Evolutionary conservation across 2,329 filamentous ascomycete genomes (phyloP).

Genomic region (Sclerotinia spermophila): DNA sequence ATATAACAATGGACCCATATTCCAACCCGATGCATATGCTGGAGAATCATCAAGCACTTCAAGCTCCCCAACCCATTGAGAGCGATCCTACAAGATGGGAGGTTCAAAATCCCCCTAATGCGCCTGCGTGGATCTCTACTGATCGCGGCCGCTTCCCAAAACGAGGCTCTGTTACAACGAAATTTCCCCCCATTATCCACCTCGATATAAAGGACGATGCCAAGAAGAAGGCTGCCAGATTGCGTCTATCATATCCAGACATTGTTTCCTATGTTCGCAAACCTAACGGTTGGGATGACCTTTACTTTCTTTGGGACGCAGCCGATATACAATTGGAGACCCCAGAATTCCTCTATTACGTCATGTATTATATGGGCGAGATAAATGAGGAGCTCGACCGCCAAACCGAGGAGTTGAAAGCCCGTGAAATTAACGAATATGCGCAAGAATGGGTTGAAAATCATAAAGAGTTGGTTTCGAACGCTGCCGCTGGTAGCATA

Average conservation of each 20-base stretch:
- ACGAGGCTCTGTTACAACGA: slow-evolving; percentile 17
- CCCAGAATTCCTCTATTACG: slow-evolving; percentile 33
- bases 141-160: slow-evolving; percentile 17
- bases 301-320: slow-evolving; percentile 37
- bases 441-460: slow-evolving; percentile 24
- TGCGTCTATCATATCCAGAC: slow-evolving; percentile 13
- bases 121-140: slow-evolving; percentile 29
- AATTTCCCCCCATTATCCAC: slow-evolving; percentile 19
- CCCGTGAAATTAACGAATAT: slow-evolving; percentile 22
- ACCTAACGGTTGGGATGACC: slow-evolving; percentile 27
- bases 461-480: background rate
- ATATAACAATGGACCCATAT: slow-evolving; percentile 1
- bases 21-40: background rate
- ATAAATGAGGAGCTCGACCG: slow-evolving; percentile 18
- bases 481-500: background rate
- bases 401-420: background rate
- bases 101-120: background rate
- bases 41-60: background rate
- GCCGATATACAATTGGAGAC: slow-evolving; percentile 35
- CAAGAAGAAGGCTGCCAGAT: slow-evolving; percentile 14
- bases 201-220: slow-evolving; percentile 21
- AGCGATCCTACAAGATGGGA: slow-evolving; percentile 5
- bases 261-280: slow-evolving; percentile 18
- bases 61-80: background rate
- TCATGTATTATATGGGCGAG: slow-evolving; percentile 29